phyloP scores from a whole-genome alignment of 2,329 filamentous ascomycete genomes.

The Fusarium annulatum region DNA sequence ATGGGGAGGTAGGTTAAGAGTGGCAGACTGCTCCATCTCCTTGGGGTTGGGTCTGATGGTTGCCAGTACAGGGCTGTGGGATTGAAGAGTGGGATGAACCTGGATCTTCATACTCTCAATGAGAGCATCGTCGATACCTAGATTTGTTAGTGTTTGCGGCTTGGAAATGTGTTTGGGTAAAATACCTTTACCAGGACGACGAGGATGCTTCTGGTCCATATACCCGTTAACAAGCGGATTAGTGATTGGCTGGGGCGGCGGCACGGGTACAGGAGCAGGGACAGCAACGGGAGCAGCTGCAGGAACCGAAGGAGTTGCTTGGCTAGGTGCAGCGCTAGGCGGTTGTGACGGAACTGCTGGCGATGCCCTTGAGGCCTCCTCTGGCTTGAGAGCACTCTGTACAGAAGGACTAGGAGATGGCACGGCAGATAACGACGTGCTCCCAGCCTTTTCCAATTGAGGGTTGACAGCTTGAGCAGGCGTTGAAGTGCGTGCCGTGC shows the following conservation, averaged over 20 bases:
- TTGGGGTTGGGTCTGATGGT: conserved; percentile 73
- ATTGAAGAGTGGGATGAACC: conserved; percentile 74
- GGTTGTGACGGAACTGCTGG: conserved; percentile 40
- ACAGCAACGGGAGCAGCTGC: not conserved
- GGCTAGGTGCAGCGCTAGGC: conserved; percentile 27
- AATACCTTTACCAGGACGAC: conserved; percentile 58
- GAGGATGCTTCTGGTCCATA: conserved; percentile 52
- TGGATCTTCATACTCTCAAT: conserved; percentile 73
- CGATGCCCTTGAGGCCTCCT: conserved; percentile 47
- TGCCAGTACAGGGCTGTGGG: conserved; percentile 70
- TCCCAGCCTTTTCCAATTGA: conserved; percentile 55
- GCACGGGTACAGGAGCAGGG: conserved; percentile 31
- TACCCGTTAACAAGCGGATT: conserved; percentile 48
- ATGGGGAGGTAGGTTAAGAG: conserved; percentile 74
- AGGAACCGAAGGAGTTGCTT: conserved; percentile 16
- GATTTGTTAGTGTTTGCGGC: conserved; percentile 36
- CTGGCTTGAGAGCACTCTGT: conserved; percentile 50
- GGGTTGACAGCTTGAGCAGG: conserved; percentile 27
- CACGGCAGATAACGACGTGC: conserved; percentile 52
- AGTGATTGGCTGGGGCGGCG: conserved; percentile 41
- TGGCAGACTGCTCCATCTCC: conserved; percentile 76
- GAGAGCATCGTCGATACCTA: conserved; percentile 70
- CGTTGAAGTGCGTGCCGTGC: conserved; percentile 29
- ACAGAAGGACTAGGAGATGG: conserved; percentile 60
- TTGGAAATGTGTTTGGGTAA: not conserved